phyloP scores from a whole-genome alignment of 2,329 filamentous ascomycete species.

The Graphium sp. region DNA sequence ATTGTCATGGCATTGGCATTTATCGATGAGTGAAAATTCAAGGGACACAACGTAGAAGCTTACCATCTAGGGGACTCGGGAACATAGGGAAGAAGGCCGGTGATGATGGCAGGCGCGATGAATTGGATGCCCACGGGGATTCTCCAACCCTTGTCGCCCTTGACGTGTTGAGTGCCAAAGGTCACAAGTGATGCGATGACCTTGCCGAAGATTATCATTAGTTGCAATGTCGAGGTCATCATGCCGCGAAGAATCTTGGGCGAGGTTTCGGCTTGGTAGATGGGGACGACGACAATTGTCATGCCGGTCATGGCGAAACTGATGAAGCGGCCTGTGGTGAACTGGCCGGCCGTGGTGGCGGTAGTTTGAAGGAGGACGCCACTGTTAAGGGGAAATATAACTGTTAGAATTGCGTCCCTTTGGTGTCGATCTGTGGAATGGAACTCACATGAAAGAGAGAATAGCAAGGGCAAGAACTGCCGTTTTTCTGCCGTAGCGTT shows the following conservation, averaged over 20 bases:
- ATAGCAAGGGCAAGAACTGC: slow-evolving; percentile 9
- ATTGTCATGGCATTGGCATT: no score
- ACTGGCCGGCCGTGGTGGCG: slow-evolving; percentile 12
- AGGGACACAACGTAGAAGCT: slow-evolving; percentile 10
- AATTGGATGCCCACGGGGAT: slow-evolving; percentile 27
- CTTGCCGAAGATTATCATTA: no score
- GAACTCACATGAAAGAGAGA: slow-evolving; percentile 8
- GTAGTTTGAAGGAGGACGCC: slow-evolving; percentile 13
- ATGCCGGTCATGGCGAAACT: slow-evolving; percentile 15
- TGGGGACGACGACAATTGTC: slow-evolving; percentile 14
- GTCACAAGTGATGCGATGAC: slow-evolving; percentile 11
- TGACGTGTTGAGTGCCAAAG: slow-evolving; percentile 11
- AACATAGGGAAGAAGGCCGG: slow-evolving; percentile 16
- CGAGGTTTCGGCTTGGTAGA: slow-evolving; percentile 12
- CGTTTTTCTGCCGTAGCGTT: slow-evolving; percentile 11
- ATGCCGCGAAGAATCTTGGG: no score
- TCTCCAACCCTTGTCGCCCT: slow-evolving; percentile 16
- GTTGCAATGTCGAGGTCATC: no score
- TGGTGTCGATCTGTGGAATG: neutral
- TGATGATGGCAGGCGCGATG: slow-evolving; percentile 18
- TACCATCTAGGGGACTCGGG: slow-evolving; percentile 27
- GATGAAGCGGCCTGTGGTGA: slow-evolving; percentile 13
- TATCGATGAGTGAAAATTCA: no score
- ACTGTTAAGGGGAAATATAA: no score
- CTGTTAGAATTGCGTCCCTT: no score